Evolutionary conservation across 768 basidiomycete species (phyloP).

Genomic region (Kwoniella mangroviensis): DNA sequence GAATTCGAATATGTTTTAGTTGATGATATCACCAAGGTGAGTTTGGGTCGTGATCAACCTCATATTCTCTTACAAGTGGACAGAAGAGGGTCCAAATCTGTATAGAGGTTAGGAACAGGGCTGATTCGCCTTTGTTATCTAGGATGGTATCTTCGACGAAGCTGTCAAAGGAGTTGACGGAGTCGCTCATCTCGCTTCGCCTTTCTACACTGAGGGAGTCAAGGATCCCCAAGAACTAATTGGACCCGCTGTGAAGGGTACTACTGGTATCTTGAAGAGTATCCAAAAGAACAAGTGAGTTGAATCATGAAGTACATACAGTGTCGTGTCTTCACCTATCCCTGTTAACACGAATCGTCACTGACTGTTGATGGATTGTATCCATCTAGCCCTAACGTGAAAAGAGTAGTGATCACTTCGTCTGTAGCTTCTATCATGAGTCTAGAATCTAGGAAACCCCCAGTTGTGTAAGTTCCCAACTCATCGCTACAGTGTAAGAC

Average conservation of each 20-base stretch:
- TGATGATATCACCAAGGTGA: conserved; percentile 68
- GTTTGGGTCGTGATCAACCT: too few relatives aligned
- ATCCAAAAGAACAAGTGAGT: conserved; percentile 65
- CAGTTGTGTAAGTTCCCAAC: conserved; percentile 1
- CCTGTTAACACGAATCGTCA: too few relatives aligned
- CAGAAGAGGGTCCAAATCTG: too few relatives aligned
- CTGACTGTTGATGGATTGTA: not conserved
- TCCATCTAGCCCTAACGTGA: conserved; percentile 60
- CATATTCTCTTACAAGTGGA: too few relatives aligned
- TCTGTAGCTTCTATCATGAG: conserved; percentile 38
- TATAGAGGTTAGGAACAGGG: too few relatives aligned
- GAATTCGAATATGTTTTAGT: conserved; percentile 71
- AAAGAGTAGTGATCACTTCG: conserved; percentile 70
- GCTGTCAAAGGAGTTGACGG: conserved; percentile 77
- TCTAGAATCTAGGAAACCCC: conserved; percentile 35
- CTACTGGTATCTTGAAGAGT: conserved; percentile 67
- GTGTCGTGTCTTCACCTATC: not conserved
- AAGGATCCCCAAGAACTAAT: conserved; percentile 62
- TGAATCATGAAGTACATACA: not conserved
- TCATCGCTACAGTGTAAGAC: too few relatives aligned
- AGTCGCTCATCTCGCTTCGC: conserved; percentile 59
- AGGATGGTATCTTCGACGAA: conserved; percentile 74
- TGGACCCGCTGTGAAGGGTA: conserved; percentile 74
- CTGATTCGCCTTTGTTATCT: too few relatives aligned
- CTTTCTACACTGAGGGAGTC: conserved; percentile 43